Conservation (phyloP, 2,329 filamentous ascomycete species). For the Hypocrella siamensis region DNA sequence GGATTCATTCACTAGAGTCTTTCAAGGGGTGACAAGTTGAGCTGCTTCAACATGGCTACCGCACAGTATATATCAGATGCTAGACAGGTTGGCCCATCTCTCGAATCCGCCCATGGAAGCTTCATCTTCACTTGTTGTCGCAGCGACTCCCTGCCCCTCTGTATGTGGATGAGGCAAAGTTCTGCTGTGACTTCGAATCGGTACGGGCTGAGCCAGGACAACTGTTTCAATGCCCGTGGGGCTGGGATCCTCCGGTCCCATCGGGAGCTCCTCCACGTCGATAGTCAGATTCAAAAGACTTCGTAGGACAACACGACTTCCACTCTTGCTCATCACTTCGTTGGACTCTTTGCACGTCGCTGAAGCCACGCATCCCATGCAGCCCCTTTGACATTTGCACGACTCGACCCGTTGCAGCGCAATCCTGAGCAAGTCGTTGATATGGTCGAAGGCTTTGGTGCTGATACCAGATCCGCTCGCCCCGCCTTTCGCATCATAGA, state of each 20-base stretch:
- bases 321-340: constrained; percentile 85
- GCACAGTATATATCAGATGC: neutral
- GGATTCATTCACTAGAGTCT: neutral
- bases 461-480: constrained; percentile 71
- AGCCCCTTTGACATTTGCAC: constrained; percentile 67
- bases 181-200: constrained; percentile 5
- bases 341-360: constrained; percentile 77
- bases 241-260: constrained; percentile 59
- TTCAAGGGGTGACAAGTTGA: neutral
- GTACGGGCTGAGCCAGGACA: constrained; percentile 54
- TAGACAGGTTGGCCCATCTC: constrained; percentile 4
- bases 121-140: constrained; percentile 9
- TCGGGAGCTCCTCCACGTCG: constrained; percentile 70
- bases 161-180: no score
- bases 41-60: neutral
- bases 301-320: constrained; percentile 67
- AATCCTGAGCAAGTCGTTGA: constrained; percentile 61
- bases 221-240: constrained; percentile 72
- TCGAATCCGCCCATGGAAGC: constrained; percentile 12
- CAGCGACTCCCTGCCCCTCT: constrained; percentile 1
- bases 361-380: constrained; percentile 77
- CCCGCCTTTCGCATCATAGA: constrained; percentile 91
- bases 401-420: constrained; percentile 61
- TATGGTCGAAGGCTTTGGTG: constrained; percentile 85
- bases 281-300: constrained; percentile 61